These are phyloP conservation scores for Trifolium subterraneum DNA, from an alignment of 306 rosid genomes.

Conservation along the genomic window DNA sequence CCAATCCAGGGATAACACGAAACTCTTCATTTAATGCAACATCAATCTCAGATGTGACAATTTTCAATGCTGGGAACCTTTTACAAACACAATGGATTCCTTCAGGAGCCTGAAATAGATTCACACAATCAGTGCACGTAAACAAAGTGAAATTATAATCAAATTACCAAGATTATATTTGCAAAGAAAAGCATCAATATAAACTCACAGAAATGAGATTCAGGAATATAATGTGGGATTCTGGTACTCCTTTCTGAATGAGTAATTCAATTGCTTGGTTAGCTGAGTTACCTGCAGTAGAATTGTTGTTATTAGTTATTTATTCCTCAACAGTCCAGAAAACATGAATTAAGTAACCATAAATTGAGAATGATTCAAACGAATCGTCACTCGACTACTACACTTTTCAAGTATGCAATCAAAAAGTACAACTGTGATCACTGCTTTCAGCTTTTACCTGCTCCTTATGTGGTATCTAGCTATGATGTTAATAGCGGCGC, in stretches of 20 bases:
- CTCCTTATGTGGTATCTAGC: slow-evolving; percentile 6
- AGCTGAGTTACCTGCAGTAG: slow-evolving; percentile 84
- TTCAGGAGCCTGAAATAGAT: slow-evolving; percentile 79
- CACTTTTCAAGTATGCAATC: background rate
- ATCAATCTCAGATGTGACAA: slow-evolving; percentile 96
- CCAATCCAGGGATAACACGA: slow-evolving; percentile 93
- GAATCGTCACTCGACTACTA: background rate
- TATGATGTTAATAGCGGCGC: no score
- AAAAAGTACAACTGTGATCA: background rate
- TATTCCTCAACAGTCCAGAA: slow-evolving; percentile 35
- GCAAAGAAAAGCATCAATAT: slow-evolving; percentile 24
- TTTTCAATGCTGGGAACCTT: slow-evolving; percentile 85
- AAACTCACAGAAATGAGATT: slow-evolving; percentile 91
- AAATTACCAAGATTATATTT: slow-evolving; percentile 1
- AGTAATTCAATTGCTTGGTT: slow-evolving; percentile 96
- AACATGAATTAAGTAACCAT: background rate
- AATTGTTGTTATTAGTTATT: slow-evolving; percentile 36
- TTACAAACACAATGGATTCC: slow-evolving; percentile 91
- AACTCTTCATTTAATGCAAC: slow-evolving; percentile 73
- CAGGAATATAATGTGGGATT: slow-evolving; percentile 87
- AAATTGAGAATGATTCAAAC: slow-evolving; percentile 11
- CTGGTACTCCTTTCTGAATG: slow-evolving; percentile 94
- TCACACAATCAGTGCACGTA: slow-evolving; percentile 20
- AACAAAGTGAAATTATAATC: slow-evolving; percentile 18
- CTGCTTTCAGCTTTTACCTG: slow-evolving; percentile 18